Conservation (phyloP, 257 asterid species). For the Petrea volubilis region DNA sequence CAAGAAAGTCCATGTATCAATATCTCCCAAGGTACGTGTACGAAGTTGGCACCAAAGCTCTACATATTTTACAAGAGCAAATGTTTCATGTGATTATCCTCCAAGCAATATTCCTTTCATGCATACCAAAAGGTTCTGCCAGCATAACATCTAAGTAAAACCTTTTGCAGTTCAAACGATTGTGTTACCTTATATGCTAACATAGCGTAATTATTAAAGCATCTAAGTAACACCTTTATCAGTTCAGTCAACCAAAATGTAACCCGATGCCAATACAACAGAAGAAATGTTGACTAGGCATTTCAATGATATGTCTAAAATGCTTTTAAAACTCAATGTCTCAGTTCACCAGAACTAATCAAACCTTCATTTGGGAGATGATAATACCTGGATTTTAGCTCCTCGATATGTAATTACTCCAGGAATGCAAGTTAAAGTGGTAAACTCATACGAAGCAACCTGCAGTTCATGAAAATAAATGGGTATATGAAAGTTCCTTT, state of each 20-base stretch:
- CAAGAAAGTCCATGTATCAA: too few species aligned
- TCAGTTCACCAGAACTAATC: neutral
- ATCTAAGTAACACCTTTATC: neutral
- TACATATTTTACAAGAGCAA: too few species aligned
- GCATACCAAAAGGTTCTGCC: too few species aligned
- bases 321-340: neutral
- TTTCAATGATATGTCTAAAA: neutral
- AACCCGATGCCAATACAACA: neutral
- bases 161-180: too few species aligned
- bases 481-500: neutral
- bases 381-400: conserved; percentile 91
- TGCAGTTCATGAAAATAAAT: conserved; percentile 37
- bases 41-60: too few species aligned
- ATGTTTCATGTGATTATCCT: too few species aligned
- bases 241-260: neutral
- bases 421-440: conserved; percentile 98
- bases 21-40: too few species aligned
- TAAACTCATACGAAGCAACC: conserved; percentile 99
- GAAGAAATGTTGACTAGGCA: neutral
- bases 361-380: neutral
- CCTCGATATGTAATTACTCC: conserved; percentile 95
- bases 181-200: neutral
- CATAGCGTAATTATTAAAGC: neutral
- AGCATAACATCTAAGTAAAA: too few species aligned
- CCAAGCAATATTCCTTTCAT: too few species aligned